Evolutionary conservation across 768 basidiomycete genomes (phyloP).

Genomic region (Clitopilus hobsonii): DNA sequence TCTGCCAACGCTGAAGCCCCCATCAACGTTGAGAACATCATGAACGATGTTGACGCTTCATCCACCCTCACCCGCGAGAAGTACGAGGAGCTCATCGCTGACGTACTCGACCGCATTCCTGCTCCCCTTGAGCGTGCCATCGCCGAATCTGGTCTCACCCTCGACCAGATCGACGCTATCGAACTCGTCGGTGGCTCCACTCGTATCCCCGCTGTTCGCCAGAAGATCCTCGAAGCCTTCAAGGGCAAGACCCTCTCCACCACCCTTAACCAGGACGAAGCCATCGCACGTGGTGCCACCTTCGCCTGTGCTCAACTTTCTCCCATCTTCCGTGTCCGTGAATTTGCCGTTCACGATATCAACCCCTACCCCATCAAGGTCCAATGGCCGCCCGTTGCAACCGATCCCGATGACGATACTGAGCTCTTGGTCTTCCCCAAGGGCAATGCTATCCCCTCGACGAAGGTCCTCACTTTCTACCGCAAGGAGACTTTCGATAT

Average conservation of each 20-base stretch:
- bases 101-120: slow-evolving; percentile 73
- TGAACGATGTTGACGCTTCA: slow-evolving; percentile 92
- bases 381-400: slow-evolving; percentile 71
- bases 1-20: slow-evolving; percentile 90
- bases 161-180: slow-evolving; percentile 84
- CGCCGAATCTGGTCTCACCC: slow-evolving; percentile 69
- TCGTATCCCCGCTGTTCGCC: slow-evolving; percentile 89
- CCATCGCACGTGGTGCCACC: slow-evolving; percentile 91
- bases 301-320: slow-evolving; percentile 97
- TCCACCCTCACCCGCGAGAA: slow-evolving; percentile 81
- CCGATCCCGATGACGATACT: slow-evolving; percentile 84
- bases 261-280: slow-evolving; percentile 98
- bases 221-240: slow-evolving; percentile 81
- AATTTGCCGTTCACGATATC: slow-evolving; percentile 88
- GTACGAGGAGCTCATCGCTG: slow-evolving; percentile 73
- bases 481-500: slow-evolving; percentile 86
- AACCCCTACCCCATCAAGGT: slow-evolving; percentile 87
- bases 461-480: slow-evolving; percentile 94
- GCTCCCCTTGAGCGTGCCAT: slow-evolving; percentile 77
- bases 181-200: slow-evolving; percentile 94
- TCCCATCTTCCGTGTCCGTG: slow-evolving; percentile 96
- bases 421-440: slow-evolving; percentile 88
- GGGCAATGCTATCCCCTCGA: slow-evolving; percentile 84
- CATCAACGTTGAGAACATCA: slow-evolving; percentile 91
- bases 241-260: slow-evolving; percentile 78